A percentile compares a stretch with the other conserved stretches of the same genome.
Evolutionary conservation across 495 filamentous ascomycete genomes (phyloP).

Genomic region (Extremus antarcticus): DNA sequence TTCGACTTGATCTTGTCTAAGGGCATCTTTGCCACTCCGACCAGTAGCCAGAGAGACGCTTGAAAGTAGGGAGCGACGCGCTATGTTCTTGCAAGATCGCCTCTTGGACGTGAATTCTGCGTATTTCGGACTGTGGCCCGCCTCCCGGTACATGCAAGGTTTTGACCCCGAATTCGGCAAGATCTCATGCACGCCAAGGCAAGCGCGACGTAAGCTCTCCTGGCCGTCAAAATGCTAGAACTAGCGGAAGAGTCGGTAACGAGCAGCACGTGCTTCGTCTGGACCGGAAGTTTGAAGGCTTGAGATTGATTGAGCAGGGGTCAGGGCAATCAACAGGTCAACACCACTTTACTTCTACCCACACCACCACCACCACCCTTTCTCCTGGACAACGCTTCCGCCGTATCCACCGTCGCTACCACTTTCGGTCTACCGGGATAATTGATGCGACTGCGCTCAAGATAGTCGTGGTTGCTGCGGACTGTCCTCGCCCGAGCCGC

Average conservation of each 20-base stretch:
- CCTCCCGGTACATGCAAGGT: too few species aligned
- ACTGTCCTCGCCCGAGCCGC: constrained; percentile 8
- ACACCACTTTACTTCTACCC: neutral
- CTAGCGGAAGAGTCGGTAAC: neutral
- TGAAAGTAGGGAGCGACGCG: too few species aligned
- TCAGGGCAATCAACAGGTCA: neutral
- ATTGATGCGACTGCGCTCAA: neutral
- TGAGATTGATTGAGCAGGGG: neutral
- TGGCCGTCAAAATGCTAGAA: too few species aligned
- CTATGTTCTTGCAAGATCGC: too few species aligned
- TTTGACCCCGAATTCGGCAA: too few species aligned
- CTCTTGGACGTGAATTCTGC: too few species aligned
- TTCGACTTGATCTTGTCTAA: constrained; percentile 32
- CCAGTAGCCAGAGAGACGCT: neutral
- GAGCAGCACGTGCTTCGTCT: neutral
- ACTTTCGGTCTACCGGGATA: neutral
- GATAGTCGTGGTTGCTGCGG: neutral
- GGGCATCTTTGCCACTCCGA: neutral
- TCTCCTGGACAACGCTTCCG: neutral
- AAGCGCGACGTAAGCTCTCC: too few species aligned
- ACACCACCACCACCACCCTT: neutral
- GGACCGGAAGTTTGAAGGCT: too few species aligned
- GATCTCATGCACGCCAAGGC: too few species aligned
- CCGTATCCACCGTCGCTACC: neutral
- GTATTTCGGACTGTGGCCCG: too few species aligned